phyloP scores from a whole-genome alignment of 31 red algal genomes.

The Endocladia muricata region DNA sequence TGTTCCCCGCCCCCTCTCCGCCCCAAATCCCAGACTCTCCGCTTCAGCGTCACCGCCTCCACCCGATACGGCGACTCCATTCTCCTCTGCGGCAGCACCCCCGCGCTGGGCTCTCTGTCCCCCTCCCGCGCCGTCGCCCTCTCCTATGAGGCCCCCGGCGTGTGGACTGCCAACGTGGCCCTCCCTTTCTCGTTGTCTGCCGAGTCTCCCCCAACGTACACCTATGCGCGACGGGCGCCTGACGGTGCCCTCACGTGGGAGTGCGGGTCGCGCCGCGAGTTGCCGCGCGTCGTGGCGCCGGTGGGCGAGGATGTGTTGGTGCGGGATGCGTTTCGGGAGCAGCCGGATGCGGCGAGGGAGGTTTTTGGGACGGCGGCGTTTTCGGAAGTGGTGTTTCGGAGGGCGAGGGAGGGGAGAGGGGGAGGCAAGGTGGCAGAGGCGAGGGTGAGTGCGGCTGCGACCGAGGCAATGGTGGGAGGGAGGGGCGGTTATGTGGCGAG shows the following conservation, averaged over 20 bases:
- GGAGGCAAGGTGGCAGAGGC: not conserved
- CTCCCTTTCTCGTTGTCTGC: not conserved
- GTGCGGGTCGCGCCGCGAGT: not conserved
- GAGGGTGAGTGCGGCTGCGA: not conserved
- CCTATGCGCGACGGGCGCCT: not conserved
- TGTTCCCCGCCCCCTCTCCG: not conserved
- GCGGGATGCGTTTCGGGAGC: not conserved
- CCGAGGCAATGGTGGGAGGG: constrained; percentile 27
- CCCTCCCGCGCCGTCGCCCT: constrained; percentile 24
- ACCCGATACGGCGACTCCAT: constrained; percentile 49
- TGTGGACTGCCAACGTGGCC: constrained; percentile 7
- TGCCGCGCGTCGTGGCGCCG: not conserved
- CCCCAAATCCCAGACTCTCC: not conserved
- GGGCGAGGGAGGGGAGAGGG: not conserved
- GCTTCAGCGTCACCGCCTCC: constrained; percentile 47
- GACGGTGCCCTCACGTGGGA: not conserved
- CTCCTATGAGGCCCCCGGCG: constrained; percentile 19
- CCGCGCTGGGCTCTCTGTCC: constrained; percentile 28
- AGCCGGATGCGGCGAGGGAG: not conserved
- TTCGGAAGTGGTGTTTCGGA: constrained; percentile 65
- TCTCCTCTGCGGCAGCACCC: constrained; percentile 32
- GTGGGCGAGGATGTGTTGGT: not conserved
- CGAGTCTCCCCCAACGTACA: not conserved
- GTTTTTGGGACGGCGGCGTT: constrained; percentile 40
- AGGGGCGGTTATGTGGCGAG: constrained; percentile 18